These are phyloP conservation scores for Xanthoparmelia taractica DNA, from an alignment of 495 filamentous ascomycete species.

Conservation along the genomic window DNA sequence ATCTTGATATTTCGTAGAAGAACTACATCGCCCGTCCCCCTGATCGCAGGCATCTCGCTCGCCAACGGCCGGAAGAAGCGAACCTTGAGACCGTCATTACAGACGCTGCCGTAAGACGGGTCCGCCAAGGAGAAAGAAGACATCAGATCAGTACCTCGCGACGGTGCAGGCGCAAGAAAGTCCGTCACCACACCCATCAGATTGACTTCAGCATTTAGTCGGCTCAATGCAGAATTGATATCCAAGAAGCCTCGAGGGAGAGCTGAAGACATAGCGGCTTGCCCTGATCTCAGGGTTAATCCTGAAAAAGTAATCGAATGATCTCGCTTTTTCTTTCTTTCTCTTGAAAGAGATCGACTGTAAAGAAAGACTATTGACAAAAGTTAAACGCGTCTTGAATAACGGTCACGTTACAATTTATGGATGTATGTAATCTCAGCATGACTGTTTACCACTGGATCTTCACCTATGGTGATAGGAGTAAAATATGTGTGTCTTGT, in stretches of 20 bases:
- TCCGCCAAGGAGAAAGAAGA: slow-evolving; percentile 48
- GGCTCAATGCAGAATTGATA: slow-evolving; percentile 32
- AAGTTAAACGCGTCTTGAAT: background rate
- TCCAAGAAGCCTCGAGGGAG: slow-evolving; percentile 30
- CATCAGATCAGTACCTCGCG: slow-evolving; percentile 32
- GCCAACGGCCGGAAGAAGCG: slow-evolving; percentile 43
- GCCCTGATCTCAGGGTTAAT: background rate
- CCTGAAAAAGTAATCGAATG: background rate
- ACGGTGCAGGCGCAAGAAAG: slow-evolving; percentile 28
- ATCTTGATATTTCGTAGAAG: slow-evolving; percentile 40
- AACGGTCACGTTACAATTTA: background rate
- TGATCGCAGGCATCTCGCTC: slow-evolving; percentile 34
- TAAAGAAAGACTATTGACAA: background rate
- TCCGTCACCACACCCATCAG: slow-evolving; percentile 47
- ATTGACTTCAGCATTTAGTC: slow-evolving; percentile 29
- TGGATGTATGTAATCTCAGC: background rate
- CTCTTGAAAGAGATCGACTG: background rate
- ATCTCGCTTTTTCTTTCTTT: background rate
- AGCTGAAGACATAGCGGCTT: slow-evolving; percentile 19
- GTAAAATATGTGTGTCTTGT: background rate
- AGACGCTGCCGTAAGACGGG: slow-evolving; percentile 29
- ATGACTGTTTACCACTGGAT: background rate
- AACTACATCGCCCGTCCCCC: slow-evolving; percentile 41
- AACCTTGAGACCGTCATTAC: slow-evolving; percentile 40
- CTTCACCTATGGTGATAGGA: background rate